These are phyloP conservation scores for Silene coronaria DNA, from an alignment of 179 eudicot genomes.

Conservation along the genomic window DNA sequence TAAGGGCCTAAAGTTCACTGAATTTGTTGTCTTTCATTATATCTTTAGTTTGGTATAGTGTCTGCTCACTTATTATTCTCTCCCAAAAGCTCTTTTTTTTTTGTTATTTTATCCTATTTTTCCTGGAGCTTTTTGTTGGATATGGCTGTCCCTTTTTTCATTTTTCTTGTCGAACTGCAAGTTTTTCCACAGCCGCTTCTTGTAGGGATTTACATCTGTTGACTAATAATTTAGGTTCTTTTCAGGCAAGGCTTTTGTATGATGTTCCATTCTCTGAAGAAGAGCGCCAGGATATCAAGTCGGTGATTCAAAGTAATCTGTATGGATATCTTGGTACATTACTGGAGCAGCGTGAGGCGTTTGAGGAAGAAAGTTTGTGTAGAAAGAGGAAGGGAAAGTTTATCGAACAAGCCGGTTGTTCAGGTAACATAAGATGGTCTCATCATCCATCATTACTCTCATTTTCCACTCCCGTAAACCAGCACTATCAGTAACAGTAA, in stretches of 20 bases:
- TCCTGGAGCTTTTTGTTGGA: not conserved
- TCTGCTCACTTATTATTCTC: not conserved
- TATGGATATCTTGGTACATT: constrained; percentile 58
- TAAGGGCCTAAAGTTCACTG: not conserved
- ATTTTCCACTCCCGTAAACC: not conserved
- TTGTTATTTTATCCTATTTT: not conserved
- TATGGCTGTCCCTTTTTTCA: not conserved
- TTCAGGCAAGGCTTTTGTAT: constrained; percentile 62
- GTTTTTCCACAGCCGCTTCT: not conserved
- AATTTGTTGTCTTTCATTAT: not conserved
- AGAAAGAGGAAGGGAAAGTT: constrained; percentile 30
- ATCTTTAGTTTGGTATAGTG: not conserved
- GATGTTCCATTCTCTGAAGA: constrained; percentile 51
- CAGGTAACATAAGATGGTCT: constrained; percentile 31
- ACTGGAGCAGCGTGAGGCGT: constrained; percentile 65
- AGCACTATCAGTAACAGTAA: not conserved
- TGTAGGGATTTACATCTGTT: constrained; percentile 7
- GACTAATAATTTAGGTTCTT: constrained; percentile 11
- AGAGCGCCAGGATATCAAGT: constrained; percentile 61
- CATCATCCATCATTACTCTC: not conserved
- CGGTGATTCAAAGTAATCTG: constrained; percentile 62
- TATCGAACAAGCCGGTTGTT: constrained; percentile 30
- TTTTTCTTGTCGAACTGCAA: not conserved
- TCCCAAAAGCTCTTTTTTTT: not conserved
- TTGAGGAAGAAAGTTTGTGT: constrained; percentile 57